Evolutionary conservation across 106 monocot genomes (phyloP), one percentile per base, ranked within the genome.

Genomic region (Allium cepa): DNA sequence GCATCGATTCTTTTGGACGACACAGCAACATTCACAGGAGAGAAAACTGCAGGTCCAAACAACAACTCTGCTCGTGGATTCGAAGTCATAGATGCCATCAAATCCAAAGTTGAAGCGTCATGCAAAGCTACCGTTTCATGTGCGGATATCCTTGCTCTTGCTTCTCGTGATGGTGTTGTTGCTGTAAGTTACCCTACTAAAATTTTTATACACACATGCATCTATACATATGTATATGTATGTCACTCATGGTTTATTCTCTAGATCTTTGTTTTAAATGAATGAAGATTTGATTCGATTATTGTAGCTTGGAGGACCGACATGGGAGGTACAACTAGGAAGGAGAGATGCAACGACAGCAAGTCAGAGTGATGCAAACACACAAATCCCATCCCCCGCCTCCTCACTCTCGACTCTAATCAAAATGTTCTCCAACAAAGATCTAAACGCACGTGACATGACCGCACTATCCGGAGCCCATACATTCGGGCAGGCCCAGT

Each of bases 91-190:
- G 82, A 82, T 49, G 36, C 64, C 68, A 78, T 82, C 64, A 82
- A 82, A 71, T 26, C 73, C 49, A 17, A 14, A 8, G 77, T 77
- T 14, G 77, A 81, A 47, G 17, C 60, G 10, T 1, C 51, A 15
- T 82, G 82, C 73, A 59, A 52, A 2, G 74, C 64, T 2, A 73
- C 76, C 47, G 79, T 79, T 28, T 82, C 90, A 10, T 80, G 82
- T 55, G 80, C 82, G 15, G 80, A 90, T 67, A 83, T 81, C 56
- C 72, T 84, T 48, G 75, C 82, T 58, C 70, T 85, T 22, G 62
- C 76, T 4, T 74, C 89, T 0, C 78, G 78, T 22, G 77, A 76
- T 50, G 71, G 77, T 9, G 64, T 78, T 4, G 27, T 56, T 64
- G 46, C 62, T 72, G 81, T 81, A 46, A 53, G 50, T 51, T 15